Evolutionary conservation across 768 basidiomycete species (phyloP), one percentile per base, ranked within the genome.

Genomic region (Leccinum subgranulosum): DNA sequence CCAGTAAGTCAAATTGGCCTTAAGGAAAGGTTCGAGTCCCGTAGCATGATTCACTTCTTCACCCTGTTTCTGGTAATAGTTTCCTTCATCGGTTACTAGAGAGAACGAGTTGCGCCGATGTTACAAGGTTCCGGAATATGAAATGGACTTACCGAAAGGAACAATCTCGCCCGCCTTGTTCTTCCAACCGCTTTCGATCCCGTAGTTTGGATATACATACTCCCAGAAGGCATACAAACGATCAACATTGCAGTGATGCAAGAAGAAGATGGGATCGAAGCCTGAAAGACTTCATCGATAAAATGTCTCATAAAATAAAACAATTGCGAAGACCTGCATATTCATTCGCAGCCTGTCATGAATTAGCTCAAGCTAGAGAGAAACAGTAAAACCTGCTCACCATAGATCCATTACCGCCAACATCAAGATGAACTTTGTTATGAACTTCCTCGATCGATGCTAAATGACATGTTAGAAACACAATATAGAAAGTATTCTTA

Each of bases 151-250:
- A 66, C 64, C 10, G 17, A 63, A 65, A 4, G 58, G 46, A 1
- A 27, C 3, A 5, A 3, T 51, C 1, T 54, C 21, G 19, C 64
- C 61, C 5, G 56, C 4, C 6, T 14, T 9, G 34, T 51, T 33
- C 48, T 55, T 59, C 64, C 64, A 65, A 23, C 64, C 64, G 0
- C 17, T 23, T 21, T 4, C 57, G 0, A 65, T 57, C 64, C 64
- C 66, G 47, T 65, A 63, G 0, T 60, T 2, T 4, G 64, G 56
- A 23, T 65, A 65, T 14, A 66, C 14, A 29, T 66, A 65, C 52
- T 65, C 64, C 64, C 64, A 65, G 29, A 65, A 60, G 5, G 64
- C 64, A 7, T 60, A 63, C 17, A 65, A 17, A 15, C 64, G 64
- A 17, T 65, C 64, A 8, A 65, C 52, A 19, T 63, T 65, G 31